A percentile compares a stretch with the other conserved stretches of the same genome.
These are phyloP conservation scores for Xenoacremonium recifei DNA, from an alignment of 2,329 filamentous ascomycete genomes.

Conservation along the genomic window DNA sequence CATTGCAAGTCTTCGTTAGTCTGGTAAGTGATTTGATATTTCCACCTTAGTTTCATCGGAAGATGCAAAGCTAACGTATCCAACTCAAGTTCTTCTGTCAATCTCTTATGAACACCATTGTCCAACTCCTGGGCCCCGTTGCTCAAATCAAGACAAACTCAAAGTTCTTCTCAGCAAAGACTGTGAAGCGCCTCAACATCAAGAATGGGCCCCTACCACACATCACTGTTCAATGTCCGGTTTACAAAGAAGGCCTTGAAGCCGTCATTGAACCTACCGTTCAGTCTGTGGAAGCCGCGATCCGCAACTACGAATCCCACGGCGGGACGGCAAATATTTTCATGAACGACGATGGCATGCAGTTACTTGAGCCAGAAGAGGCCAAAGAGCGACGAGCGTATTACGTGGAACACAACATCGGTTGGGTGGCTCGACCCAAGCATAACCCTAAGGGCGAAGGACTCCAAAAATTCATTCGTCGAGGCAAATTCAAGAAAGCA, in stretches of 20 bases:
- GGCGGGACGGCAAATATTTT: constrained; percentile 69
- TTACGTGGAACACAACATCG: constrained; percentile 57
- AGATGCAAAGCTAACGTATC: neutral
- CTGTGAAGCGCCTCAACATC: neutral
- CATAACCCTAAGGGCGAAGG: constrained; percentile 15
- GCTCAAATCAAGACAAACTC: neutral
- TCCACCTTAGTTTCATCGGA: too few species aligned
- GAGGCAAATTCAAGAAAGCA: constrained; percentile 64
- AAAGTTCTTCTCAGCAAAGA: neutral
- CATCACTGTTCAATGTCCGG: constrained; percentile 46
- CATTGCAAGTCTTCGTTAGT: neutral
- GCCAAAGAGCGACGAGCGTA: constrained; percentile 50
- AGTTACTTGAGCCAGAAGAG: constrained; percentile 52
- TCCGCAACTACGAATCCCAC: constrained; percentile 58
- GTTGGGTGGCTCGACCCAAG: constrained; percentile 48
- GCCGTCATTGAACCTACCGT: constrained; percentile 54
- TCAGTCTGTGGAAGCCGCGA: constrained; percentile 54
- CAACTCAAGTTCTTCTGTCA: neutral
- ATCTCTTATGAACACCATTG: neutral
- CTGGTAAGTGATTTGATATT: neutral
- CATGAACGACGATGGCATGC: constrained; percentile 68
- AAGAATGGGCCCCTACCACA: constrained; percentile 31
- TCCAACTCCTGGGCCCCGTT: neutral
- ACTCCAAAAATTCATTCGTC: constrained; percentile 49
- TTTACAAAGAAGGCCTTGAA: constrained; percentile 38